A percentile compares a stretch with the other conserved stretches of the same genome.
These are phyloP conservation scores for Daldinia sp. DNA, from an alignment of 2,329 filamentous ascomycete species.

Conservation along the genomic window DNA sequence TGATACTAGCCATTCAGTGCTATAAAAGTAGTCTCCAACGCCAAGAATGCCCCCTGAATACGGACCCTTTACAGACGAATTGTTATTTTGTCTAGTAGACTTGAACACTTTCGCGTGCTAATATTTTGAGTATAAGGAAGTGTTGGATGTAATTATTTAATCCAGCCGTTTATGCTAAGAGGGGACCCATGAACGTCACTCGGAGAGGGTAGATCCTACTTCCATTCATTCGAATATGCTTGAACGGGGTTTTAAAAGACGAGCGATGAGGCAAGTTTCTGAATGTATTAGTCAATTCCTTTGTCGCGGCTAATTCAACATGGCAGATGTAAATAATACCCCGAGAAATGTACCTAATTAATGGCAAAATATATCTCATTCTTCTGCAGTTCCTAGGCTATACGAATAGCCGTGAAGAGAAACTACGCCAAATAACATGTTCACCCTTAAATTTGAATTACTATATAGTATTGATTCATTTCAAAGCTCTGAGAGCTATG, in stretches of 20 bases:
- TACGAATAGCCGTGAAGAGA: constrained; percentile 25
- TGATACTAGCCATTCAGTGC: neutral
- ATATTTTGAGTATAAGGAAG: no score
- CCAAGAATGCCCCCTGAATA: no score
- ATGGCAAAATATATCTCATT: constrained; percentile 14
- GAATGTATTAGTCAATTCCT: constrained; percentile 21
- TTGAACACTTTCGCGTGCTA: no score
- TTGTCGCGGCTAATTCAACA: constrained; percentile 32
- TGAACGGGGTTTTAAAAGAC: constrained; percentile 5
- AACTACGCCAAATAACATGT: constrained; percentile 8
- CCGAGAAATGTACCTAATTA: constrained; percentile 1
- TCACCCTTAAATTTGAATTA: constrained; percentile 4
- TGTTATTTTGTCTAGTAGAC: no score
- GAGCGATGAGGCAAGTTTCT: constrained; percentile 4
- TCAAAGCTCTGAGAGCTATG: neutral
- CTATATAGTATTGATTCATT: constrained; percentile 3
- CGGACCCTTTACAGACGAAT: no score
- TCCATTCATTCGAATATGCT: no score
- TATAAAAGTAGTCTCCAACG: no score
- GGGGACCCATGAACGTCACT: no score
- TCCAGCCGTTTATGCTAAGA: no score
- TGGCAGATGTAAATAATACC: constrained; percentile 10
- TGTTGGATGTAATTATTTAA: no score
- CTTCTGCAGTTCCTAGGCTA: constrained; percentile 30
- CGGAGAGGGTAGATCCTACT: no score